phyloP scores from a whole-genome alignment of 768 basidiomycete genomes.

The Suillus ampliporus region DNA sequence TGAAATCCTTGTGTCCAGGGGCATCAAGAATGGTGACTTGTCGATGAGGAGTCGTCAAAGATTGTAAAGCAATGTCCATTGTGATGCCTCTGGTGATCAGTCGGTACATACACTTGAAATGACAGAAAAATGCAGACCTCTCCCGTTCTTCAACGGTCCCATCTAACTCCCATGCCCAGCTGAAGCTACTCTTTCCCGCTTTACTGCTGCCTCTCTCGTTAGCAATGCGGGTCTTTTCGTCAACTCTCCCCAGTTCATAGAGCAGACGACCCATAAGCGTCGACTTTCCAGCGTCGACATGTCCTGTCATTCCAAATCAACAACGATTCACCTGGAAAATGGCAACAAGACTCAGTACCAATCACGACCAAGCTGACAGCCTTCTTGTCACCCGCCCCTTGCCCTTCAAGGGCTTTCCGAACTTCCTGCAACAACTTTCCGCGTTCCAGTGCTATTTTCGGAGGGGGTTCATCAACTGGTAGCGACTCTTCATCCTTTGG shows the following conservation, averaged over 20 bases:
- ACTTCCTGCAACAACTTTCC: slow-evolving; percentile 90
- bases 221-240: slow-evolving; percentile 80
- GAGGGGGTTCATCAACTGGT: slow-evolving; percentile 53
- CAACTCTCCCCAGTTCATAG: slow-evolving; percentile 89
- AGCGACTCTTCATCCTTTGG: slow-evolving; percentile 49
- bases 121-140: slow-evolving; percentile 56
- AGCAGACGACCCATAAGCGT: slow-evolving; percentile 95
- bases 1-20: slow-evolving; percentile 96
- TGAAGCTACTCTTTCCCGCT: slow-evolving; percentile 93
- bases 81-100: slow-evolving; percentile 81
- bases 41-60: slow-evolving; percentile 72
- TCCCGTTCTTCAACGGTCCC: slow-evolving; percentile 92
- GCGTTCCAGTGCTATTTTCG: slow-evolving; percentile 69
- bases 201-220: slow-evolving; percentile 92
- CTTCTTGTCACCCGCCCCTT: slow-evolving; percentile 62
- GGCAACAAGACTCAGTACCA: slow-evolving; percentile 53
- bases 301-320: slow-evolving; percentile 58
- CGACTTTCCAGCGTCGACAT: slow-evolving; percentile 98
- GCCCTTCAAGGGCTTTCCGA: slow-evolving; percentile 51
- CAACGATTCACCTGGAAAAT: slow-evolving; percentile 4
- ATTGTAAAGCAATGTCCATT: slow-evolving; percentile 93
- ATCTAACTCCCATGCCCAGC: slow-evolving; percentile 98
- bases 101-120: slow-evolving; percentile 9
- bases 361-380: slow-evolving; percentile 89
- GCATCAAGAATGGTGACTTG: slow-evolving; percentile 95